Evolutionary conservation across 768 basidiomycete species (phyloP).

Genomic region (Pleurotus sapidus): DNA sequence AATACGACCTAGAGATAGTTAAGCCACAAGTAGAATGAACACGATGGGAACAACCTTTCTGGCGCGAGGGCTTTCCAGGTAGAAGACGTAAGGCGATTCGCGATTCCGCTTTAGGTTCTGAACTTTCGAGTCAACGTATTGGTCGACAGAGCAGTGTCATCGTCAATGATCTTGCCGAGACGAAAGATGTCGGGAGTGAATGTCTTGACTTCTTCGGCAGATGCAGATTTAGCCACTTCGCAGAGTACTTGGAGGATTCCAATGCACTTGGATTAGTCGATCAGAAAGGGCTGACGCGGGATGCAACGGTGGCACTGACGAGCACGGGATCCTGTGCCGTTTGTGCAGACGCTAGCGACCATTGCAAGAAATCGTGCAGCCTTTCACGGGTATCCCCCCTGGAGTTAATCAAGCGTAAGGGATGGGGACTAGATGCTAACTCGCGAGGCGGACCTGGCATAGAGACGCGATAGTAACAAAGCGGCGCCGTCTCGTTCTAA

Average conservation of each 20-base stretch:
- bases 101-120: slow-evolving; percentile 62
- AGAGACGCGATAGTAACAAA: slow-evolving; percentile 76
- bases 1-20: slow-evolving; percentile 24
- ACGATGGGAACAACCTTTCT: slow-evolving; percentile 34
- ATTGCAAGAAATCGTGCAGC: slow-evolving; percentile 52
- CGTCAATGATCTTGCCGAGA: slow-evolving; percentile 41
- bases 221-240: slow-evolving; percentile 64
- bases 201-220: slow-evolving; percentile 47
- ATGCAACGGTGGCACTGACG: slow-evolving; percentile 30
- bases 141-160: slow-evolving; percentile 33
- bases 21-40: neutral
- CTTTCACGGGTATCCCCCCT: slow-evolving; percentile 58
- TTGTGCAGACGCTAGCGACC: slow-evolving; percentile 37
- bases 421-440: neutral
- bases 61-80: slow-evolving; percentile 40
- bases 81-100: slow-evolving; percentile 63
- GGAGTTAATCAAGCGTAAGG: slow-evolving; percentile 7
- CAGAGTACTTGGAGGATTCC: slow-evolving; percentile 69
- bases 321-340: slow-evolving; percentile 43
- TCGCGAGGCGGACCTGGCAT: slow-evolving; percentile 59
- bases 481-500: slow-evolving; percentile 85
- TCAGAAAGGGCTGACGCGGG: neutral
- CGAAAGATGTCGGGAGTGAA: slow-evolving; percentile 42
- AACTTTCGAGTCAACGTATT: slow-evolving; percentile 74
- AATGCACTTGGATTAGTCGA: slow-evolving; percentile 44